Evolutionary conservation across 2,329 filamentous ascomycete species (phyloP).

Genomic region (Bipolaris oryzae): DNA sequence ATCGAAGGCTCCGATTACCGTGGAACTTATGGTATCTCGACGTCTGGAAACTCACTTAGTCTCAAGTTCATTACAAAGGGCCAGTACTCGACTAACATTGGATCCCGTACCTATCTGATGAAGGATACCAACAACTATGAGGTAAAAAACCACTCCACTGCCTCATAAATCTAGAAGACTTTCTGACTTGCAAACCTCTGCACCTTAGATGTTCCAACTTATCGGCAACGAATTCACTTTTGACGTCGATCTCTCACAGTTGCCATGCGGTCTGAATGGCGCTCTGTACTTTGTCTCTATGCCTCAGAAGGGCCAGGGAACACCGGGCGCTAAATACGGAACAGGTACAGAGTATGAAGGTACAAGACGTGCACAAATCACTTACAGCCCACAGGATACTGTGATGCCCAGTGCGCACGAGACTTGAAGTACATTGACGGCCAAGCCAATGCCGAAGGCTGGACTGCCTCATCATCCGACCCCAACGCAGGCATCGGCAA

Average conservation of each 20-base stretch:
- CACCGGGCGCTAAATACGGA: conserved; percentile 62
- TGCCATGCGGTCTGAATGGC: conserved; percentile 74
- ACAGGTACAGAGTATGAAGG: conserved; percentile 43
- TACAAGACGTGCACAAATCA: too few species aligned
- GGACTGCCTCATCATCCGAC: conserved; percentile 60
- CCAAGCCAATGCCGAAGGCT: conserved; percentile 61
- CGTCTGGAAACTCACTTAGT: conserved; percentile 58
- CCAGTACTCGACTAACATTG: conserved; percentile 48
- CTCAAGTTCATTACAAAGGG: conserved; percentile 64
- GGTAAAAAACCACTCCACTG: neutral
- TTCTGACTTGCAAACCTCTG: neutral
- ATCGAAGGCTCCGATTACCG: conserved; percentile 52
- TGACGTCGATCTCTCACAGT: conserved; percentile 60
- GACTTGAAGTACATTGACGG: conserved; percentile 62
- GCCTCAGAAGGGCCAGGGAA: conserved; percentile 59
- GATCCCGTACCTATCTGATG: conserved; percentile 46
- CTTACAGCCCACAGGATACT: conserved; percentile 48
- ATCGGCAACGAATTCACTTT: conserved; percentile 52
- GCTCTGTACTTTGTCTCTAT: conserved; percentile 62
- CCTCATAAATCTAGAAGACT: too few species aligned
- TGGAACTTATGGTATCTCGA: conserved; percentile 56
- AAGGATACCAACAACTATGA: conserved; percentile 38
- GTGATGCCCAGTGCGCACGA: conserved; percentile 50
- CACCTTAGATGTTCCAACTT: conserved; percentile 48
- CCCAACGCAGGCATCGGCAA: conserved; percentile 59